These are phyloP conservation scores for Cucurbita maxima DNA, from an alignment of 306 rosid genomes.

Conservation along the genomic window DNA sequence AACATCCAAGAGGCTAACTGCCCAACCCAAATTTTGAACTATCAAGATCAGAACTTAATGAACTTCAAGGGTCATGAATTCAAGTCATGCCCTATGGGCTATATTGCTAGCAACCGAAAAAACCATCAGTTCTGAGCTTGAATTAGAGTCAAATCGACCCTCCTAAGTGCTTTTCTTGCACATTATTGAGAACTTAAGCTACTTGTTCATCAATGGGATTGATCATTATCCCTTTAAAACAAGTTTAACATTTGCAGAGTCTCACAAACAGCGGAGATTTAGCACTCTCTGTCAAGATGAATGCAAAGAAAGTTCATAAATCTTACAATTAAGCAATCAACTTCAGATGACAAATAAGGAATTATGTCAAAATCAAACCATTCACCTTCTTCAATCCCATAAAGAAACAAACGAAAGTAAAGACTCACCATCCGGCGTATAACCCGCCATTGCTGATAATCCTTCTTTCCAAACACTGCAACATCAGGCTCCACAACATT, in stretches of 20 bases:
- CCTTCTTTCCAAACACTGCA: slow-evolving; percentile 83
- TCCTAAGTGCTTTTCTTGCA: background rate
- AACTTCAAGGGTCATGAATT: background rate
- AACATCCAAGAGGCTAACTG: background rate
- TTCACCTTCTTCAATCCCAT: background rate
- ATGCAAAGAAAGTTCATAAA: background rate
- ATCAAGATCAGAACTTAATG: background rate
- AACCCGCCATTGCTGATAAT: slow-evolving; percentile 80
- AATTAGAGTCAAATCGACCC: background rate
- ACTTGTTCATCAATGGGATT: background rate
- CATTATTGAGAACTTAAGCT: background rate
- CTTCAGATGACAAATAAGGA: background rate
- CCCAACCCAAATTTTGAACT: background rate
- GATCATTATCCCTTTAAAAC: background rate
- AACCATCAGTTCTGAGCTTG: background rate
- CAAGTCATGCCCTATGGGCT: background rate
- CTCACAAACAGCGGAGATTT: background rate
- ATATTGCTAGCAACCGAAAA: background rate
- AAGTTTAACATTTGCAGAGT: background rate
- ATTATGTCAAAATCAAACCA: background rate
- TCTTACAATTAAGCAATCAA: background rate
- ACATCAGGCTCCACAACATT: slow-evolving; percentile 83
- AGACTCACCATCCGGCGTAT: slow-evolving; percentile 53
- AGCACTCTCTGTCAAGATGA: background rate
- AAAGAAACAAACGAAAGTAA: background rate